Evolutionary conservation across 148 eudicot species (phyloP), one percentile per base, ranked within the genome.

Genomic region (Chenopodium formosanum): DNA sequence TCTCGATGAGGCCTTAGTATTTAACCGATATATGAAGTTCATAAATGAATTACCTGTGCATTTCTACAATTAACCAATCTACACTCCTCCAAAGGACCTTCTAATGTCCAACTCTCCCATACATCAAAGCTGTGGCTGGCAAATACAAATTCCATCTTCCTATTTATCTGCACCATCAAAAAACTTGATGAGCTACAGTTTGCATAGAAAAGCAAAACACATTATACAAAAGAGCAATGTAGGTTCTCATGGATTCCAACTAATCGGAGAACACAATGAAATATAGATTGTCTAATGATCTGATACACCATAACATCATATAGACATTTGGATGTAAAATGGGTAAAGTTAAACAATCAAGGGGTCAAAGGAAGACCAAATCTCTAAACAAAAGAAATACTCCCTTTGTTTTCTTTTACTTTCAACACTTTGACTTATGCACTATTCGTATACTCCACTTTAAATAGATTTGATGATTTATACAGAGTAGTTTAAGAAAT

Each of bases 121-220:
- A 92, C 93, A 76, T 96, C 99, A 88, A 96, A 92, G 85, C 95
- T 96, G 88, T 96, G 97, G 85, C 99, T 94, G 23, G 99, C 99
- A 87, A 96, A 96, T 82, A 96, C 99, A 82, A 94, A 94, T 83
- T 96, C 99, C 93, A 86, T 92, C 91, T 86, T 94, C 70, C 98
- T 91, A 84, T 94, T 96, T 86, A 96, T 91, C 99, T 96, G 94
- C 87, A 90, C 81, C 53, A 47, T 73, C 22, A 80, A 87, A 74
- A 66, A 80, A 71, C 32, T 47, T 44, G 11, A 23, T 40, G 34
- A 40, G 29, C 68, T 82, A 66, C 32, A 20, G 32, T 40, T 73
- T 19, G 60, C 32, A 63, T 3, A 60, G 4, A 75, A 62, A 9
- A 78, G 80, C 23, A 65, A 67, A 25, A 76, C 50, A 31, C 65